These are phyloP conservation scores for Boletus pseudopeckii DNA, from an alignment of 768 basidiomycete genomes.

Conservation along the genomic window DNA sequence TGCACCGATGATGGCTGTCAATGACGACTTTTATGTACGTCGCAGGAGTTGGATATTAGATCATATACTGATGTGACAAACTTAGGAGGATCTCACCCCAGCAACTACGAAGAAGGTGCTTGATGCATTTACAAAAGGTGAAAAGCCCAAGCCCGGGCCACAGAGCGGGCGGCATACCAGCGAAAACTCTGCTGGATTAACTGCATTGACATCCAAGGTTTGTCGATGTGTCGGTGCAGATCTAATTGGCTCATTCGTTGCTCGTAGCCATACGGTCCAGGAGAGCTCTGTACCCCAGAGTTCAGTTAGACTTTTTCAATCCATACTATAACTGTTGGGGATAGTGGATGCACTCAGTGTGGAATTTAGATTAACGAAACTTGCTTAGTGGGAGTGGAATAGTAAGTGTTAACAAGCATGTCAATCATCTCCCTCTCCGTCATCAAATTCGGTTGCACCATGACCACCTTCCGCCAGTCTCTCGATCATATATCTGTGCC, in stretches of 20 bases:
- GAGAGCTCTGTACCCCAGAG: slow-evolving; percentile 82
- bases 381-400: background rate
- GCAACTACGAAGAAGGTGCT: slow-evolving; percentile 75
- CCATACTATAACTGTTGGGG: background rate
- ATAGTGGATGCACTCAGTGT: background rate
- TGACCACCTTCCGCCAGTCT: slow-evolving; percentile 72
- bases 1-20: slow-evolving; percentile 94
- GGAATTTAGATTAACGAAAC: background rate
- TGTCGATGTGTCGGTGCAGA: slow-evolving; percentile 7
- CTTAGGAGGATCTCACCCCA: slow-evolving; percentile 80
- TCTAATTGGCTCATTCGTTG: slow-evolving; percentile 9
- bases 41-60: background rate
- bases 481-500: slow-evolving; percentile 60
- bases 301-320: slow-evolving; percentile 54
- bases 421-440: slow-evolving; percentile 81
- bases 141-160: slow-evolving; percentile 91
- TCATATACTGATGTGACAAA: slow-evolving; percentile 7
- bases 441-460: slow-evolving; percentile 69
- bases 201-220: slow-evolving; percentile 74
- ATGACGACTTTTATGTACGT: slow-evolving; percentile 94
- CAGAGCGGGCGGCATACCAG: slow-evolving; percentile 83
- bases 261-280: slow-evolving; percentile 86
- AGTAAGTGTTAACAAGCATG: background rate
- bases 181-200: slow-evolving; percentile 91
- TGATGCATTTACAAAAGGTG: slow-evolving; percentile 73